phyloP scores from a whole-genome alignment of 805 yeast genomes.

The Candida jianshihensis region DNA sequence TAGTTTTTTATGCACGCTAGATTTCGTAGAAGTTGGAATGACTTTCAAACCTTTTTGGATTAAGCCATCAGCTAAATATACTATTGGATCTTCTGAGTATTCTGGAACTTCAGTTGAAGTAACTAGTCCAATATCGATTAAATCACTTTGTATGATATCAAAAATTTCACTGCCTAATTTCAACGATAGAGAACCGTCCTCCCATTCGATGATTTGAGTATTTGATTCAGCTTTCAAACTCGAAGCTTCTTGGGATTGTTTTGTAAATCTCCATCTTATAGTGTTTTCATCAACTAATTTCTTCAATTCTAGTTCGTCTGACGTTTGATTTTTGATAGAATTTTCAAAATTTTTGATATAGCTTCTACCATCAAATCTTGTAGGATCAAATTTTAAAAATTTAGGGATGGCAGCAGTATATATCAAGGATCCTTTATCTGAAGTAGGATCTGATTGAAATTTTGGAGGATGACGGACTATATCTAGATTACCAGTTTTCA shows the following conservation, averaged over 20 bases:
- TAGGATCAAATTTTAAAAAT: slow-evolving; percentile 74
- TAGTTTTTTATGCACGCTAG: slow-evolving; percentile 73
- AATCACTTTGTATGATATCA: slow-evolving; percentile 60
- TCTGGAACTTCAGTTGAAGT: slow-evolving; percentile 31
- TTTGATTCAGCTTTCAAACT: slow-evolving; percentile 74
- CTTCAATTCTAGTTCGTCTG: slow-evolving; percentile 51
- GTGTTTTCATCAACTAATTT: slow-evolving; percentile 74
- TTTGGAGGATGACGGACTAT: slow-evolving; percentile 32
- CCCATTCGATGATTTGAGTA: slow-evolving; percentile 88
- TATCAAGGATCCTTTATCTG: slow-evolving; percentile 18
- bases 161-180: slow-evolving; percentile 85
- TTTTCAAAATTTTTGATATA: slow-evolving; percentile 47
- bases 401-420: slow-evolving; percentile 68
- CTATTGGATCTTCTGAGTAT: slow-evolving; percentile 1
- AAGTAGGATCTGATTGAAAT: slow-evolving; percentile 26
- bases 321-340: slow-evolving; percentile 32
- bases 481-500: slow-evolving; percentile 41
- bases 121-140: slow-evolving; percentile 66
- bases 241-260: slow-evolving; percentile 37
- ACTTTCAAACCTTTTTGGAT: slow-evolving; percentile 63
- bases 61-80: slow-evolving; percentile 41
- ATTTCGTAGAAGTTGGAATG: slow-evolving; percentile 85
- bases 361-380: slow-evolving; percentile 74
- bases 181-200: slow-evolving; percentile 82
- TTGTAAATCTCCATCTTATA: slow-evolving; percentile 88